Evolutionary conservation across 2,329 filamentous ascomycete genomes (phyloP), one percentile per base, ranked within the genome.

Genomic region (Penicillium sp.): DNA sequence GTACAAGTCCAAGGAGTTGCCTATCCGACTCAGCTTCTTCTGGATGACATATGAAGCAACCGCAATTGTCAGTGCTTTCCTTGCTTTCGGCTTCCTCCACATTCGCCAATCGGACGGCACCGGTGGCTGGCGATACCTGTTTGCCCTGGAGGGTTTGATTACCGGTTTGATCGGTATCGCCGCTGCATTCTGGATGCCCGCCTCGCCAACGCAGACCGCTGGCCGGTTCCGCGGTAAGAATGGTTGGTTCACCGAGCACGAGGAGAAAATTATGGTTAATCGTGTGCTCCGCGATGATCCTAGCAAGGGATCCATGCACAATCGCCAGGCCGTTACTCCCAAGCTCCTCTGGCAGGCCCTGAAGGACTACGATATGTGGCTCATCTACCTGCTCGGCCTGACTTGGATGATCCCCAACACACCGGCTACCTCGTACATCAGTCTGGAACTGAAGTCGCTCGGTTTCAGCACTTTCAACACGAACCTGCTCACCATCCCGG

Each of bases 261-360:
- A 90, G 67, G 87, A 90, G 66, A 82, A 84, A 56, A 89, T 90
- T 66, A 85, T 90, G 82, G 81, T 88, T 19, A 90, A 89, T 67
- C 81, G 82, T 25, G 78, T 87, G 25, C 72, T 84, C 12, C 76
- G 82, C 9, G 82, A 84, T 52, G 82, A 84, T 47, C 81, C 82
- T 0, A 79, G 77, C 47, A 86, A 86, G 62, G 82, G 82, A n/a
- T 80, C 79, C 59, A 86, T 86, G 84, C 82, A 86, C 69, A 86
- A 86, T 61, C 76, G 83, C 3, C 81, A 86, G 67, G 81, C 80
- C 0, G 69, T 86, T 6, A 78, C 75, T 0, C 70, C 75, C 0
- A 69, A 63, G 29, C 78, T 83, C 71, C 72, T 85, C 15, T 81
- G 78, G 75, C 62, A 80, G 13, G 80, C 79, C 27, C 60, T 84